phyloP scores from a whole-genome alignment of 2,329 filamentous ascomycete species.

The Claviceps sp. region DNA sequence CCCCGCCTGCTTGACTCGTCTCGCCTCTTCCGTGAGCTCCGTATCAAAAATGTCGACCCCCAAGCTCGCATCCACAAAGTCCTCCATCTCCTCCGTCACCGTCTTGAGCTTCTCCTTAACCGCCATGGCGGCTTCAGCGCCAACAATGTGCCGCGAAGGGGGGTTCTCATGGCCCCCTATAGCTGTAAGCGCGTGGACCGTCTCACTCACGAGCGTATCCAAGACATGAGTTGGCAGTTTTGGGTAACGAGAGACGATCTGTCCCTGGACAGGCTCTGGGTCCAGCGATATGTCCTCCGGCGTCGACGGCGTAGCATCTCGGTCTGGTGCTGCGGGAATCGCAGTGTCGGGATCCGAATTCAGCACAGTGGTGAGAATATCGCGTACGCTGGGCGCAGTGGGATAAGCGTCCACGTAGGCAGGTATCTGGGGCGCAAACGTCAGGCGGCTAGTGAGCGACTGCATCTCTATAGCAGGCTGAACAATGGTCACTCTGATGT shows the following conservation, averaged over 20 bases:
- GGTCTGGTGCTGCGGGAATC: conserved; percentile 20
- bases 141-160: conserved; percentile 85
- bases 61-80: conserved; percentile 82
- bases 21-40: conserved; percentile 38
- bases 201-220: conserved; percentile 69
- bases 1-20: conserved; percentile 21
- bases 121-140: conserved; percentile 70
- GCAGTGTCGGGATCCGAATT: conserved; percentile 60
- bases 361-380: conserved; percentile 68
- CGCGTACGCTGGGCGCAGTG: conserved; percentile 66
- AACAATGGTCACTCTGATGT: conserved; percentile 89
- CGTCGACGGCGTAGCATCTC: conserved; percentile 17
- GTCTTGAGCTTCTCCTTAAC: conserved; percentile 96
- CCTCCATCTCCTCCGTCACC: conserved; percentile 88
- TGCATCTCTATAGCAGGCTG: conserved; percentile 91
- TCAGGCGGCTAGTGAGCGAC: conserved; percentile 74
- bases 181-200: conserved; percentile 77
- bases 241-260: conserved; percentile 57
- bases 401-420: conserved; percentile 26
- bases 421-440: conserved; percentile 64
- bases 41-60: conserved; percentile 64
- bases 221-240: conserved; percentile 54
- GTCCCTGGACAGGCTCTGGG: conserved; percentile 21
- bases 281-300: conserved; percentile 19
- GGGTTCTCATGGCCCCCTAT: conserved; percentile 96